Evolutionary conservation across 441 rosid species (phyloP), one percentile per base, ranked within the genome.

Genomic region (Brassica hybrid): DNA sequence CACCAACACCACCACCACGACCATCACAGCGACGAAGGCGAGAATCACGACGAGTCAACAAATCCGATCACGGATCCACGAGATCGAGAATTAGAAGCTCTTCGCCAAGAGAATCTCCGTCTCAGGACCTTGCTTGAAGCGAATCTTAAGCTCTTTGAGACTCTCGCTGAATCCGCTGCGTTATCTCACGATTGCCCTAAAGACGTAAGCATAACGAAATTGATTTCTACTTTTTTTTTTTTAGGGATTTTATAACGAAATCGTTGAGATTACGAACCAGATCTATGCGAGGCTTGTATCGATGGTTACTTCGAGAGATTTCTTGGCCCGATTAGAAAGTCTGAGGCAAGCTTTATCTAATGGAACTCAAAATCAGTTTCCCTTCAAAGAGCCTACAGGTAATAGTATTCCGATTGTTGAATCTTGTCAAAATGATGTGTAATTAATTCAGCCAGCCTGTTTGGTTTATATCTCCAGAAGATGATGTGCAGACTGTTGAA

Each of bases 331-430:
- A 45, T 77, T 94, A 72, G 83, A 89, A 36, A 72, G 85, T 63
- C 70, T 90, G 18, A 86, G 86, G 65, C 86, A 76, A 65, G 85
- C 84, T 41, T 82, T 91, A 18, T 71, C 67, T 41, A 36, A 89
- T 69, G 90, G 88, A 65, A 75, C 80, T 10, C 76, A 78, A 61
- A 76, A 83, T 68, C 90, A 83, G 61, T 94, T 91, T 77, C 99
- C 97, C 19, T 94, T 94, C 80, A 87, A 89, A 74, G 93, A 91
- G 80, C 90, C 97, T 7, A 86, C 97, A 79, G 99, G 99, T 94
- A 21, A 17, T 34, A 58, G 1, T 65, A 19, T 19, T 16, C 30
- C 67, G 32, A 27, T 27, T 27, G 5, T 5, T 27, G 32, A 27
- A 4, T 27, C 1, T 27, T 27, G 54, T 13, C 6, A 48, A 13